phyloP scores from a whole-genome alignment of 768 basidiomycete species.

The Leccinum longicurvipes region DNA sequence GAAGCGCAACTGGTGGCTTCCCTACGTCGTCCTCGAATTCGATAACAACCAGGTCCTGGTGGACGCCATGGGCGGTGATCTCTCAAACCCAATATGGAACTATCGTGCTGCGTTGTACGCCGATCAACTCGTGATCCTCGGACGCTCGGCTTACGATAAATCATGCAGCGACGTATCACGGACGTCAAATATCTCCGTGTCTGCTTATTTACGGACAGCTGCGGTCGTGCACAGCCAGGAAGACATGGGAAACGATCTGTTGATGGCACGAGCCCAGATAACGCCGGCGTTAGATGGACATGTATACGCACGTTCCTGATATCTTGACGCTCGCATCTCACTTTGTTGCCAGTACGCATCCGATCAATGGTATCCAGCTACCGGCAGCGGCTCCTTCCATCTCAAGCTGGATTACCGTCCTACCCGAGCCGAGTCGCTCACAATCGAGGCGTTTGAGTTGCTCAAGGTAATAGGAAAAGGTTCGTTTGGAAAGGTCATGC shows the following conservation, averaged over 20 bases:
- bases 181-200: conserved; percentile 87
- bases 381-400: conserved; percentile 88
- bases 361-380: conserved; percentile 88
- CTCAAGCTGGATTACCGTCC: conserved; percentile 95
- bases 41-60: conserved; percentile 97
- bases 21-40: conserved; percentile 96
- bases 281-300: conserved; percentile 79
- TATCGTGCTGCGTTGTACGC: conserved; percentile 93
- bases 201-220: conserved; percentile 85
- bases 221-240: conserved; percentile 69
- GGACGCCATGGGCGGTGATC: conserved; percentile 94
- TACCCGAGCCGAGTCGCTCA: conserved; percentile 73
- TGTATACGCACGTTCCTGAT: conserved; percentile 38
- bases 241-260: conserved; percentile 96
- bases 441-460: conserved; percentile 96
- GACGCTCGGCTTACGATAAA: conserved; percentile 3
- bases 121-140: neutral
- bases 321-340: neutral
- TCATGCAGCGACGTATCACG: conserved; percentile 84
- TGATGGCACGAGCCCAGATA: conserved; percentile 90
- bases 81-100: conserved; percentile 89
- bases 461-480: conserved; percentile 99
- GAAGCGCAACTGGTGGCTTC: conserved; percentile 92
- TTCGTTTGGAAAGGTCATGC: conserved; percentile 98
- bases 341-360: conserved; percentile 57